Conservation (phyloP, 805 yeast species). For the Candida piceae region DNA sequence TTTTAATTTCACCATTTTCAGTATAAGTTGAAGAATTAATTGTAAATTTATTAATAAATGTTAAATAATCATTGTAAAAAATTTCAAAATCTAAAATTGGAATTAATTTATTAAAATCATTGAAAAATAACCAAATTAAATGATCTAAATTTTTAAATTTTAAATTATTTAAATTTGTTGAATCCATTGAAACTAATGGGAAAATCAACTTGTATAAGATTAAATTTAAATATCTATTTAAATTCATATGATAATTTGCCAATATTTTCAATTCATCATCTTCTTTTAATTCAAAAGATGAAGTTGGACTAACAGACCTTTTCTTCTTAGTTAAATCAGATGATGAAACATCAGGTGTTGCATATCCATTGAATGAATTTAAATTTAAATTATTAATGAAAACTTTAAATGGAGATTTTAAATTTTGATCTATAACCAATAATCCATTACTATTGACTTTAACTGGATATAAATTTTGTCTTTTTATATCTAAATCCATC, state of each 20-base stretch:
- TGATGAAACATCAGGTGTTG: too few relatives aligned
- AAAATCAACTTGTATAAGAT: constrained; percentile 30
- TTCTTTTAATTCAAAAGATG: constrained; percentile 1
- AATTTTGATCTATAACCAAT: constrained; percentile 23
- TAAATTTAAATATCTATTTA: constrained; percentile 31
- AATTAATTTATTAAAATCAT: constrained; percentile 47
- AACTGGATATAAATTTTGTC: too few relatives aligned
- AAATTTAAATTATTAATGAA: constrained; percentile 19
- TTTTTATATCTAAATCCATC: too few relatives aligned
- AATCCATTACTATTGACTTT: constrained; percentile 19
- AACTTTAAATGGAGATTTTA: constrained; percentile 22
- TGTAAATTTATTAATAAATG: constrained; percentile 37
- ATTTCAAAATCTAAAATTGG: constrained; percentile 51
- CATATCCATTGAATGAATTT: constrained; percentile 29
- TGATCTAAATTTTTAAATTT: constrained; percentile 36
- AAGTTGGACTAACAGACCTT: not conserved
- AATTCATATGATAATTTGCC: constrained; percentile 32
- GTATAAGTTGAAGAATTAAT: constrained; percentile 29
- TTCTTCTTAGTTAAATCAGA: too few relatives aligned
- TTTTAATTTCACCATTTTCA: constrained; percentile 39
- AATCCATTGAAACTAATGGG: constrained; percentile 21
- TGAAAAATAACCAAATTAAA: constrained; percentile 43
- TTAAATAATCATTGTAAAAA: constrained; percentile 49
- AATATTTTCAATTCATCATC: constrained; percentile 19
- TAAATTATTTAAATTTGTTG: too few relatives aligned